Evolutionary conservation across 164 flowering plant species (phyloP).

Genomic region (Vitis amurensis): DNA sequence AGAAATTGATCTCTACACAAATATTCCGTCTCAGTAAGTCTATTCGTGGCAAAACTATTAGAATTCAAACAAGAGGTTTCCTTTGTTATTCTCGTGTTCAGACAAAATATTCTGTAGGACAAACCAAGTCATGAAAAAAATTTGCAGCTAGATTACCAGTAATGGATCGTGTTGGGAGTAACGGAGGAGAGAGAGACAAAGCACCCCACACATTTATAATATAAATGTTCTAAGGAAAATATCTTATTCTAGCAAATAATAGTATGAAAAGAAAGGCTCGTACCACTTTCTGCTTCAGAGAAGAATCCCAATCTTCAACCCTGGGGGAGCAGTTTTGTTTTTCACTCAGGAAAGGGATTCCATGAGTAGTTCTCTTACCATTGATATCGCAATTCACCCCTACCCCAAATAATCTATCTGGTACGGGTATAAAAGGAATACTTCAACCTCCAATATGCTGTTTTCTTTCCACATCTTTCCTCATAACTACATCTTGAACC

Average conservation of each 20-base stretch:
- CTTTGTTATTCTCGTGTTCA: no score
- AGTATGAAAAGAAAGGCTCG: constrained; percentile 6
- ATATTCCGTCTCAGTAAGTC: no score
- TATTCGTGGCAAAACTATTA: no score
- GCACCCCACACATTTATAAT: neutral
- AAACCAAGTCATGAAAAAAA: no score
- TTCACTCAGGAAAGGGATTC: constrained; percentile 14
- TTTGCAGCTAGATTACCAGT: no score
- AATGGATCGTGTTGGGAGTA: no score
- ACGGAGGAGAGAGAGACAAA: no score
- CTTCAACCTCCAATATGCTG: constrained; percentile 13
- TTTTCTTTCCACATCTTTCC: constrained; percentile 14
- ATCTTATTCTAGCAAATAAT: neutral
- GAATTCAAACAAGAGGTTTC: no score
- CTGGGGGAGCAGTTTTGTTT: constrained; percentile 16
- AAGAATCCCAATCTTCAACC: constrained; percentile 12
- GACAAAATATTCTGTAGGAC: no score
- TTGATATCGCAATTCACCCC: constrained; percentile 6
- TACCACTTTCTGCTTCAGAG: constrained; percentile 32
- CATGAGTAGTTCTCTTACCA: constrained; percentile 5
- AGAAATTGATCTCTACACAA: no score
- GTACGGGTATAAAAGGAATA: constrained; percentile 13
- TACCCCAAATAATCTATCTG: constrained; percentile 6
- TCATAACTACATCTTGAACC: constrained; percentile 8
- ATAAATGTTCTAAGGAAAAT: no score